Evolutionary conservation across 108 stramenopile species (phyloP), one percentile per base, ranked within the genome.

Genomic region (Licmophora abbreviata): DNA sequence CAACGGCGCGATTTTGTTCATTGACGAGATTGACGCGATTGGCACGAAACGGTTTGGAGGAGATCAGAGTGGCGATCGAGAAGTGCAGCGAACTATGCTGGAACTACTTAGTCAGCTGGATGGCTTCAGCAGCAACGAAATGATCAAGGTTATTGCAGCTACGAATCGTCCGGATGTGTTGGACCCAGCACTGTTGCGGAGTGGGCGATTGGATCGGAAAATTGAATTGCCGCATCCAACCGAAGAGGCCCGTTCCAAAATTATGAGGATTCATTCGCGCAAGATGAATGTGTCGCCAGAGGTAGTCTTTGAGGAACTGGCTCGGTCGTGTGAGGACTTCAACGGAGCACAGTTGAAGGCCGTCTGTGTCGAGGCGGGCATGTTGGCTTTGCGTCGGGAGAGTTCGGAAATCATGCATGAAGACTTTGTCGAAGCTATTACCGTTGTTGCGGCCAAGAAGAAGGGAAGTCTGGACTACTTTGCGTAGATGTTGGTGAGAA

Each of bases 371-470:
- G 86, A 93, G 49, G 79, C 85, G 6, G 82, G 83, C 1, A 42
- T 93, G 36, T 57, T 78, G 56, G 91, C 91, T 2, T 67, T 88
- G 1, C 58, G 86, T 40, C 38, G 55, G 24, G 38, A 60, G 18
- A 72, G 74, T 47, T 30, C 48, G 1, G 25, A 34, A 11, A 74
- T 89, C 11, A 44, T 50, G 21, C 76, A 89, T 38, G 21, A 49
- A 1, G 81, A 89, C 63, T 71, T 89, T 42, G 32, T 62, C 11
- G 54, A 62, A 46, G 81, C 88, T 14, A 54, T 47, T 40, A 87
- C 71, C 28, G 95, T 94, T 29, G 98, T 99, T n/a, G 81, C 94
- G 14, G 97, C 97, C 43, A 97, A 97, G 76, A 97, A 97, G 86
- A 98, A 98, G 85, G 95, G 96, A 37, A 76, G 72, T 51, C 67